These are phyloP conservation scores for Dactylonectria estremocensis DNA, from an alignment of 2,329 filamentous ascomycete genomes.

Conservation along the genomic window DNA sequence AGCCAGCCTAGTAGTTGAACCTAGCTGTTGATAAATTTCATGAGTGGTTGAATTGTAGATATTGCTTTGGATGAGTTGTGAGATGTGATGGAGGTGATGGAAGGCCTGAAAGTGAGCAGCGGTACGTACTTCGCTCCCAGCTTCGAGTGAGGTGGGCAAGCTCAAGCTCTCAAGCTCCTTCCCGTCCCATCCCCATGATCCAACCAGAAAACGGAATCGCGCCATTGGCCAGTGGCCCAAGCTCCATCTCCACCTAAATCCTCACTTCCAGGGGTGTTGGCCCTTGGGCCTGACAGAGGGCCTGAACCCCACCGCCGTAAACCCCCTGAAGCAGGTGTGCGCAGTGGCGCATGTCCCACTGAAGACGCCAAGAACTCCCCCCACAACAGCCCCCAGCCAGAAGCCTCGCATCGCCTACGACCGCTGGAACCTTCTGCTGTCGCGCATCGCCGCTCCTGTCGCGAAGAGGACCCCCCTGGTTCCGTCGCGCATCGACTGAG, in stretches of 20 bases:
- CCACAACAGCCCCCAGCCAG: conserved; percentile 5
- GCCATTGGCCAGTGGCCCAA: conserved; percentile 33
- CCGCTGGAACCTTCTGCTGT: conserved; percentile 25
- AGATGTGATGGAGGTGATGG: neutral
- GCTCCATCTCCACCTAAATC: conserved; percentile 28
- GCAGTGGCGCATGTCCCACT: conserved; percentile 4
- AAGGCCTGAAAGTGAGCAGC: neutral
- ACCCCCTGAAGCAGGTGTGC: conserved; percentile 17
- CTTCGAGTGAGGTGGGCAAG: neutral
- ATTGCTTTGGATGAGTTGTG: neutral
- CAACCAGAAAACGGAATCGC: conserved; percentile 18
- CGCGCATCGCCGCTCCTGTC: neutral
- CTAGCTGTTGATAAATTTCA: no score
- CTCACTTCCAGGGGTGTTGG: neutral
- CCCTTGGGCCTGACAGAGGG: conserved; percentile 12
- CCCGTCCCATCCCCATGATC: neutral
- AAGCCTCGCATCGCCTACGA: conserved; percentile 16
- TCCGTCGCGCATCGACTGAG: conserved; percentile 41
- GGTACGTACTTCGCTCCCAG: neutral
- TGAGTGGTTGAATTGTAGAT: neutral
- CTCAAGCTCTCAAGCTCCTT: neutral
- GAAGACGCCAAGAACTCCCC: neutral
- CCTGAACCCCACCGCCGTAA: conserved; percentile 21
- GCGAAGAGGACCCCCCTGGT: conserved; percentile 33
- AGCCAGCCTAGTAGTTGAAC: neutral